Conservation (phyloP, 345 rosid species). For the Moringa oleifera region DNA sequence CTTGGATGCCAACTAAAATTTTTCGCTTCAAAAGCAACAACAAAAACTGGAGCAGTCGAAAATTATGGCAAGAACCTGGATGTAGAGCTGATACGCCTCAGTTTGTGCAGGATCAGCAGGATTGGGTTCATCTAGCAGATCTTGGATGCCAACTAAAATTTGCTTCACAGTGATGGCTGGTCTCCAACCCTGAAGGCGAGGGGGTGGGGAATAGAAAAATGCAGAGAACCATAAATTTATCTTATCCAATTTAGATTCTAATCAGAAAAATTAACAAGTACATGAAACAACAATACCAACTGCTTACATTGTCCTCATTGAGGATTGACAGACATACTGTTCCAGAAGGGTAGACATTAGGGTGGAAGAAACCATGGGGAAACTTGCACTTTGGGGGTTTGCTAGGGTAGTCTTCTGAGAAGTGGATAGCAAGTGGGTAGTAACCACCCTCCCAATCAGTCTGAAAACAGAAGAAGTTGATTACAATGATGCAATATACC, state of each 20-base stretch:
- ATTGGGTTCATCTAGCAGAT: slow-evolving; percentile 37
- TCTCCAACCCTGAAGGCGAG: slow-evolving; percentile 30
- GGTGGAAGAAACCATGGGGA: slow-evolving; percentile 37
- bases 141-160: slow-evolving; percentile 38
- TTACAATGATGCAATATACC: neutral
- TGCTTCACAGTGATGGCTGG: slow-evolving; percentile 42
- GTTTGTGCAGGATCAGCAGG: slow-evolving; percentile 35
- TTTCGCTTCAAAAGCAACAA: slow-evolving; percentile 1
- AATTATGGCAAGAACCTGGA: slow-evolving; percentile 15
- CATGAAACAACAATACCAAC: neutral
- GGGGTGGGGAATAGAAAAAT: neutral
- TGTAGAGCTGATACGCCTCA: slow-evolving; percentile 28
- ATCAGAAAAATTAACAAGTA: too few relatives aligned
- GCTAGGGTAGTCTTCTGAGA: slow-evolving; percentile 40
- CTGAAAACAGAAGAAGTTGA: slow-evolving; percentile 12
- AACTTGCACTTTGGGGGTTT: slow-evolving; percentile 42
- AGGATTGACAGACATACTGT: slow-evolving; percentile 40
- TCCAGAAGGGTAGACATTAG: slow-evolving; percentile 38
- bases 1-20: slow-evolving; percentile 38
- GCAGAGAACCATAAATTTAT: neutral
- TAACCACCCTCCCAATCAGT: slow-evolving; percentile 40
- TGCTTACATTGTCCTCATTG: slow-evolving; percentile 29
- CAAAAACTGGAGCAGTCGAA: neutral
- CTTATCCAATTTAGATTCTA: too few relatives aligned
- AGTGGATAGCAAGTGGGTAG: slow-evolving; percentile 29